phyloP scores from a whole-genome alignment of 352 stramenopile species.

The Phytophthora sp. region DNA sequence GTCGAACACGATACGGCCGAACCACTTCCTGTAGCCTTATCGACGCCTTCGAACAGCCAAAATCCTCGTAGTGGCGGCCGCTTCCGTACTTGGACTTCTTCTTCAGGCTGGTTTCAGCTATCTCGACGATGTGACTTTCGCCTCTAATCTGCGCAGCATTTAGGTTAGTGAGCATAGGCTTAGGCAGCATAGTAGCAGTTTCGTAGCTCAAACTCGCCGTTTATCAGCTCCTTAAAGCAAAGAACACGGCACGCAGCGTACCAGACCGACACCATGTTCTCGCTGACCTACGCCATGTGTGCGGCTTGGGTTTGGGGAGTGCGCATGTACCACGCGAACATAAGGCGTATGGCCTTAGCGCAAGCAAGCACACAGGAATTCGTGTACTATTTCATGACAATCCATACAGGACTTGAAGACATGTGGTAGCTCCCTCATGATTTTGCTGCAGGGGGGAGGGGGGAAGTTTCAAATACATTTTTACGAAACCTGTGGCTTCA shows the following conservation, averaged over 20 bases:
- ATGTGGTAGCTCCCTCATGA: no score
- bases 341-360: neutral
- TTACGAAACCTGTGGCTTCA: no score
- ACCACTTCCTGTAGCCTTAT: constrained; percentile 32
- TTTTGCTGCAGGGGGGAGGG: no score
- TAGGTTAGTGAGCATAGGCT: constrained; percentile 3
- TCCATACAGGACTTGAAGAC: no score
- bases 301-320: neutral
- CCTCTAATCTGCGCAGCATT: constrained; percentile 21
- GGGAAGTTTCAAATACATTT: no score
- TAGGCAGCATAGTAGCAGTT: neutral
- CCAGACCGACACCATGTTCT: constrained; percentile 7
- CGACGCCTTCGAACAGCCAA: constrained; percentile 41
- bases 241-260: constrained; percentile 3
- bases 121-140: constrained; percentile 34
- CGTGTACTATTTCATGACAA: no score
- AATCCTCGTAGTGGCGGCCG: constrained; percentile 20
- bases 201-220: constrained; percentile 8
- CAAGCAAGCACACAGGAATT: no score
- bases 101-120: constrained; percentile 34
- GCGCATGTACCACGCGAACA: constrained; percentile 16
- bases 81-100: constrained; percentile 42
- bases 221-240: constrained; percentile 14
- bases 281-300: constrained; percentile 9
- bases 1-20: constrained; percentile 25